These are phyloP conservation scores for Salix purpurea DNA, from an alignment of 345 rosid species.

Conservation along the genomic window DNA sequence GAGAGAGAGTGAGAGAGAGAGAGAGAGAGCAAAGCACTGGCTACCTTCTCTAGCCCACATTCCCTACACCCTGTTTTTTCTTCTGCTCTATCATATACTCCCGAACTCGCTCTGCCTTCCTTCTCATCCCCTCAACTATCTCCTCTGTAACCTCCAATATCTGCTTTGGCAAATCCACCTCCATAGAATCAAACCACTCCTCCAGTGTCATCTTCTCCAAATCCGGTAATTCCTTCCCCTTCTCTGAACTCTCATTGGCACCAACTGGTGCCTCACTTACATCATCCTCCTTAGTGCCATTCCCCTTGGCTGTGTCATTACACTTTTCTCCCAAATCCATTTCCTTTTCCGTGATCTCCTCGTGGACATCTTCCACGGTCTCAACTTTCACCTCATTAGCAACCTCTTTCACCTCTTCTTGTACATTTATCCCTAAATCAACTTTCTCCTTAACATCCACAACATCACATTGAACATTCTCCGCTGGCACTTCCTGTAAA, in stretches of 20 bases:
- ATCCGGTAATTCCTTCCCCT: conserved; percentile 17
- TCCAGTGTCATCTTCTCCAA: conserved; percentile 49
- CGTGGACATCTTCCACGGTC: background rate
- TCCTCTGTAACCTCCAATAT: conserved; percentile 51
- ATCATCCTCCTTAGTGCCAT: background rate
- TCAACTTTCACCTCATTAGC: background rate
- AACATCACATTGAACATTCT: background rate
- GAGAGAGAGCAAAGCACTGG: background rate
- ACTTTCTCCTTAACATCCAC: background rate
- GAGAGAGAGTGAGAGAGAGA: too few species aligned
- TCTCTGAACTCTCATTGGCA: conserved; percentile 1
- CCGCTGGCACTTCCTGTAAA: conserved; percentile 20
- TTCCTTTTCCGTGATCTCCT: background rate
- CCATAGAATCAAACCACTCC: conserved; percentile 66
- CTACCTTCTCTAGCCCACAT: conserved; percentile 6
- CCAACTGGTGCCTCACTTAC: background rate
- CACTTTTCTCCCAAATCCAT: background rate
- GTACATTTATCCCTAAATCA: background rate
- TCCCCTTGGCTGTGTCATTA: background rate
- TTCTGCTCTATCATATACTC: conserved; percentile 49
- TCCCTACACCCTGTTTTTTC: conserved; percentile 19
- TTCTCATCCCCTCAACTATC: conserved; percentile 55
- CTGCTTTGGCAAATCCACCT: conserved; percentile 45
- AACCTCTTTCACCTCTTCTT: conserved; percentile 1
- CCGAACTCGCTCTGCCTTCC: conserved; percentile 36